A percentile compares a stretch with the other conserved stretches of the same genome.
Evolutionary conservation across 805 yeast species (phyloP).

Genomic region (Starmerella floricola): DNA sequence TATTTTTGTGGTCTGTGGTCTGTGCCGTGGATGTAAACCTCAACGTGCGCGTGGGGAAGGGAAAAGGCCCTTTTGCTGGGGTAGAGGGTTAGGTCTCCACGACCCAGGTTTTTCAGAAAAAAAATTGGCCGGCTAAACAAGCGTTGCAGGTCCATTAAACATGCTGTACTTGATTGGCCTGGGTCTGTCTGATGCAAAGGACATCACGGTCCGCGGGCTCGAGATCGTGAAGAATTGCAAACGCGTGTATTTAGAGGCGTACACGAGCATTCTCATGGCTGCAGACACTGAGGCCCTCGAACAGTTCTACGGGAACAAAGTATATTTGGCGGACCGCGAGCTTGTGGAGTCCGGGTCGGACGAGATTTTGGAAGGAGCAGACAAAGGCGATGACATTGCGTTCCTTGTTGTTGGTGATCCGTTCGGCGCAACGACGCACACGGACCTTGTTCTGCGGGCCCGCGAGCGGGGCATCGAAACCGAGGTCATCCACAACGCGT

Average conservation of each 20-base stretch:
- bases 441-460: slow-evolving; percentile 85
- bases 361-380: slow-evolving; percentile 60
- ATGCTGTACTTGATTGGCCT: slow-evolving; percentile 89
- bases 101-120: too few relatives aligned
- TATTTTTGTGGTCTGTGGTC: too few relatives aligned
- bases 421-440: slow-evolving; percentile 96
- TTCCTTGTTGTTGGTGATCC: slow-evolving; percentile 95
- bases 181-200: slow-evolving; percentile 79
- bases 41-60: too few relatives aligned
- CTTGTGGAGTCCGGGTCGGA: slow-evolving; percentile 86
- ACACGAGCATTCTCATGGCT: slow-evolving; percentile 90
- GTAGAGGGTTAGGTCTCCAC: too few relatives aligned
- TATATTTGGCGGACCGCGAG: slow-evolving; percentile 86
- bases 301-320: slow-evolving; percentile 70
- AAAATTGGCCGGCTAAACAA: too few relatives aligned
- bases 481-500: slow-evolving; percentile 85
- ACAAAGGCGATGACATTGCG: slow-evolving; percentile 68
- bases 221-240: slow-evolving; percentile 72
- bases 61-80: too few relatives aligned
- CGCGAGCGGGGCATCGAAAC: slow-evolving; percentile 67
- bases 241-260: slow-evolving; percentile 89
- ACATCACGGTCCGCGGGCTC: slow-evolving; percentile 88
- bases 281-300: slow-evolving; percentile 67
- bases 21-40: too few relatives aligned
- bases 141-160: neutral